Evolutionary conservation across 768 basidiomycete genomes (phyloP), one percentile per base, ranked within the genome.

Genomic region (Leccinum variicolor): DNA sequence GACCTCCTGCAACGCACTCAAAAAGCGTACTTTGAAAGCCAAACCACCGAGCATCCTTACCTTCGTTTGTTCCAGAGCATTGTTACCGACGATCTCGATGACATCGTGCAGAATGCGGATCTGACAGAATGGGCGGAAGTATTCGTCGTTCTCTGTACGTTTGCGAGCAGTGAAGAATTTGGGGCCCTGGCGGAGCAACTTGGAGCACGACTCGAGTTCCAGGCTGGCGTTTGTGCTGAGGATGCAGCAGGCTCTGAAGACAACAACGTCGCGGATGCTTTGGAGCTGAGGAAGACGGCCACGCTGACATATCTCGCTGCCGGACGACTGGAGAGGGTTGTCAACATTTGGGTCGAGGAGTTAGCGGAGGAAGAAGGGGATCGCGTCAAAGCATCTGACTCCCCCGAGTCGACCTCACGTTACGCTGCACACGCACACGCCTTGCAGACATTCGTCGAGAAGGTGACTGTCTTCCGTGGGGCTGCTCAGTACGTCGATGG

Each of bases 31-130:
- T 98, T 98, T 66, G 91, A 90, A 66, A 82, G 84, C 29, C 83
- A 86, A 53, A 90, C 92, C 1, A 80, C 84, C 9, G 75, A 82
- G 1, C 75, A 89, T 3, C 92, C 95, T 0, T 98, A 96, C 73
- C 84, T 98, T 23, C 90, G 97, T 39, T 82, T 99, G 11, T 92
- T 95, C 83, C 93, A 98, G 69, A 91, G 89, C 13, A 90, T 99
- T 63, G 92, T 96, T 57, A 89, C 89, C 36, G 86, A 94, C 65
- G 97, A 98, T 67, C 83, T 98, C 8, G 81, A 84, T 19, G 97
- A 98, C 70, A 86, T 98, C 52, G 95, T 98, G 9, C 94, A 97
- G 72, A 97, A 98, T 65, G 96, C 95, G 23, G 94, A 98, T 64
- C 71, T 98, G 52, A 79, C 84, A 43, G 94, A 99, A 70, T 98